Percentiles rank a stretch among this genome's conserved stretches.
phyloP scores from a whole-genome alignment of 768 basidiomycete genomes.

The Phylloporus rhodoxanthus region DNA sequence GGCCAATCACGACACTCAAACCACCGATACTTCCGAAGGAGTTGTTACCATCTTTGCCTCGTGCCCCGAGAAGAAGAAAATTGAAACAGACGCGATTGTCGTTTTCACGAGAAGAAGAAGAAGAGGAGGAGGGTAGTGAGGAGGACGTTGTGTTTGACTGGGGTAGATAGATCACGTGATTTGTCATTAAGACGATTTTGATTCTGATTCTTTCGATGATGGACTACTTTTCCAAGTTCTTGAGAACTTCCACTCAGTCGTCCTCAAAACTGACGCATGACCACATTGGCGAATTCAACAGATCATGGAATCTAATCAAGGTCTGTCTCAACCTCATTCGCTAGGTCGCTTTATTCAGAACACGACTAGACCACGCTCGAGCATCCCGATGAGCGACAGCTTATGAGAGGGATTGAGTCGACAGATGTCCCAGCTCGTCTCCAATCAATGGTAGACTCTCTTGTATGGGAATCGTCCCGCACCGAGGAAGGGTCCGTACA shows the following conservation, averaged over 20 bases:
- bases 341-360: conserved; percentile 7
- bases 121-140: not conserved
- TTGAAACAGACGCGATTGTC: conserved; percentile 20
- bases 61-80: conserved; percentile 1
- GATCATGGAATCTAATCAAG: conserved; percentile 71
- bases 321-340: conserved; percentile 32
- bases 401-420: conserved; percentile 70
- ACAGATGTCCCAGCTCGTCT: conserved; percentile 78
- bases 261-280: conserved; percentile 52
- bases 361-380: conserved; percentile 64
- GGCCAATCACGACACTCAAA: conserved; percentile 27
- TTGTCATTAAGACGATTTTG: not conserved
- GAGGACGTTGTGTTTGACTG: not conserved
- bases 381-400: conserved; percentile 84
- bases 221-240: conserved; percentile 86
- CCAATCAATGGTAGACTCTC: conserved; percentile 74
- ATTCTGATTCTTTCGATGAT: conserved; percentile 31
- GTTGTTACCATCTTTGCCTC: conserved; percentile 8
- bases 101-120: conserved; percentile 8
- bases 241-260: conserved; percentile 39
- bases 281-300: conserved; percentile 66
- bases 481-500: conserved; percentile 79
- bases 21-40: conserved; percentile 28
- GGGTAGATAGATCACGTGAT: conserved; percentile 13
- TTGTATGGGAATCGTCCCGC: conserved; percentile 80